Evolutionary conservation across 2,329 filamentous ascomycete species (phyloP).

Genomic region (Colletotrichum sp.): DNA sequence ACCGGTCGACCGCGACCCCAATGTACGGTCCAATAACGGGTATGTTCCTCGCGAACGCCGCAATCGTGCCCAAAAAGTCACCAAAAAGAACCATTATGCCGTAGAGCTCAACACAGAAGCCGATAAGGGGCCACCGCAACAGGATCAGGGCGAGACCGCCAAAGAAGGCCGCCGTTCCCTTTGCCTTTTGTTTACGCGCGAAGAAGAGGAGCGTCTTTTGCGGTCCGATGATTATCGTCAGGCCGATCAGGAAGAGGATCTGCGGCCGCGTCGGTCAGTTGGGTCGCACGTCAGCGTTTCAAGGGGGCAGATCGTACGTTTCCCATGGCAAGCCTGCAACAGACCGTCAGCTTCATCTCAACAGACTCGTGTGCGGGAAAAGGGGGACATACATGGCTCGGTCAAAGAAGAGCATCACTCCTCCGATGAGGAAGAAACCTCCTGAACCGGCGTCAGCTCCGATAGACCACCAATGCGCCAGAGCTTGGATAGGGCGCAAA

Average conservation of each 20-base stretch:
- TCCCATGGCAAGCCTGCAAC: conserved; percentile 88
- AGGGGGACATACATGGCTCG: conserved; percentile 77
- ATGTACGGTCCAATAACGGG: conserved; percentile 90
- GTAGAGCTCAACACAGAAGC: conserved; percentile 90
- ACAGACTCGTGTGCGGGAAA: not conserved
- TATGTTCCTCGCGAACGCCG: conserved; percentile 82
- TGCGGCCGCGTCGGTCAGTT: conserved; percentile 38
- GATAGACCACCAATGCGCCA: conserved; percentile 22
- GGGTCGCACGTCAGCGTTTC: not conserved
- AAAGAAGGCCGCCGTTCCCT: conserved; percentile 89
- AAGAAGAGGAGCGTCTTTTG: conserved; percentile 95
- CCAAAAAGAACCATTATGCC: conserved; percentile 94
- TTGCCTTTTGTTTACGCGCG: conserved; percentile 88
- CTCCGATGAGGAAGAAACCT: conserved; percentile 92
- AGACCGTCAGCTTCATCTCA: conserved; percentile 18
- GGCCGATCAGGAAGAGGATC: conserved; percentile 97
- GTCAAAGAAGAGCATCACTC: conserved; percentile 97
- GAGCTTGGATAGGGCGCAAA: conserved; percentile 36
- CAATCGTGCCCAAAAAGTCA: conserved; percentile 93
- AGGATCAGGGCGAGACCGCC: conserved; percentile 84
- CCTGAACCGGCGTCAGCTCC: conserved; percentile 55
- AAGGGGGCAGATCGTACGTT: conserved; percentile 65
- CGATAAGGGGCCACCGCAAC: conserved; percentile 87
- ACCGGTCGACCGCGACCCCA: conserved; percentile 72
- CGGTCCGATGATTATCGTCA: conserved; percentile 93